Conservation (phyloP, 495 filamentous ascomycete species). For the Xylaria castorea region DNA sequence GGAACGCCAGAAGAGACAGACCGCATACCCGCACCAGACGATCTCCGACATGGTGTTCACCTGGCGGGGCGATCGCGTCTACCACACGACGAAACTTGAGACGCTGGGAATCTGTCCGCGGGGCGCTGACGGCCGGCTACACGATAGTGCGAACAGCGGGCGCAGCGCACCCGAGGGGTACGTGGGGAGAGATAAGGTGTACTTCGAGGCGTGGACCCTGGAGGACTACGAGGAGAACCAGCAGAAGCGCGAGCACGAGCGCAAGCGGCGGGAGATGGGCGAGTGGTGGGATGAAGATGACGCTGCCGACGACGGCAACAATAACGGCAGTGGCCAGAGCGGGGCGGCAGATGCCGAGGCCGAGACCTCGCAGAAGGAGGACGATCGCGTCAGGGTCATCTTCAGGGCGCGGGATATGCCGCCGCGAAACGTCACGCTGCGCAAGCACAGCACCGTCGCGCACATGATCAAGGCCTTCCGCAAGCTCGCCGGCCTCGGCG, state of each 20-base stretch:
- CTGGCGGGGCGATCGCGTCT: constrained; percentile 77
- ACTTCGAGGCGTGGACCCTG: constrained; percentile 77
- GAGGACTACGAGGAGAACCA: constrained; percentile 59
- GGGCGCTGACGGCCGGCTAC: constrained; percentile 44
- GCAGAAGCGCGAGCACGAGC: constrained; percentile 46
- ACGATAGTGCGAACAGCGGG: constrained; percentile 37
- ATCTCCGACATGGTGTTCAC: constrained; percentile 64
- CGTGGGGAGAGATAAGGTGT: constrained; percentile 53
- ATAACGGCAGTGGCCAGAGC: not conserved
- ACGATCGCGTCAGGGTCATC: constrained; percentile 61
- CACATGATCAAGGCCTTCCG: constrained; percentile 50
- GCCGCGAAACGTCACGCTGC: constrained; percentile 45
- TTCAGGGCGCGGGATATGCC: constrained; percentile 52
- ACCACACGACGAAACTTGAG: constrained; percentile 73
- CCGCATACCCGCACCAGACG: constrained; percentile 56
- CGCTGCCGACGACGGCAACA: not conserved
- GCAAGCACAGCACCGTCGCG: constrained; percentile 46
- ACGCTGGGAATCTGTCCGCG: constrained; percentile 63
- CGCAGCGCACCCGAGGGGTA: constrained; percentile 37
- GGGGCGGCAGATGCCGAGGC: not conserved
- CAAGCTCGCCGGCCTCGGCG: constrained; percentile 38
- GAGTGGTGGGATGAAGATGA: constrained; percentile 34
- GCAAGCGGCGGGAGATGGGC: constrained; percentile 36
- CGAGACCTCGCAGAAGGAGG: constrained; percentile 35
- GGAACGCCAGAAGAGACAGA: constrained; percentile 53